Evolutionary conservation across 2,329 filamentous ascomycete species (phyloP).

Genomic region (Chaetomium strumarium): DNA sequence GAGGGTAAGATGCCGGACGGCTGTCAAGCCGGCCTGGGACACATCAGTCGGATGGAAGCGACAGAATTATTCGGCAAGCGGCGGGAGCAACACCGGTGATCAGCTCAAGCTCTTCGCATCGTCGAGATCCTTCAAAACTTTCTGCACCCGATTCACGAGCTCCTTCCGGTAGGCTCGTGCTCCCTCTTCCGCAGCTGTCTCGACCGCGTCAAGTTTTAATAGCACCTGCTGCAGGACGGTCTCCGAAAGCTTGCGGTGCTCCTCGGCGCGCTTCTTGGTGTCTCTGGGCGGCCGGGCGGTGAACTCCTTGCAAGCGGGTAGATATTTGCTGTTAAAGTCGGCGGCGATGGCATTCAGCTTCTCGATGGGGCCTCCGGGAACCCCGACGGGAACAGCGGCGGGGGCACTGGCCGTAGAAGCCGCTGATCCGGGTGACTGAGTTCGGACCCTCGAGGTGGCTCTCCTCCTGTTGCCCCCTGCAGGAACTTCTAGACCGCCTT

Average conservation of each 20-base stretch:
- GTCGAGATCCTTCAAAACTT: constrained; percentile 60
- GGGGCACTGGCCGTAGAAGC: constrained; percentile 27
- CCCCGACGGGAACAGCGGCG: constrained; percentile 34
- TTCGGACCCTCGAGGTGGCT: constrained; percentile 28
- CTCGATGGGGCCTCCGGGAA: constrained; percentile 43
- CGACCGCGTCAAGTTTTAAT: constrained; percentile 70
- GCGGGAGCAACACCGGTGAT: not conserved
- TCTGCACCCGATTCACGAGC: constrained; percentile 66
- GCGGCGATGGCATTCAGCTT: constrained; percentile 61
- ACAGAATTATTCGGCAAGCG: not conserved
- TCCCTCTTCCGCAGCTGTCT: constrained; percentile 62
- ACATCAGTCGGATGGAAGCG: not conserved
- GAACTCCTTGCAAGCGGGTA: constrained; percentile 61
- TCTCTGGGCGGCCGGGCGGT: constrained; percentile 58
- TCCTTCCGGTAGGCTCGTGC: constrained; percentile 63
- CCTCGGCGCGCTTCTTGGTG: constrained; percentile 61
- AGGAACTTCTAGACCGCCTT: constrained; percentile 35
- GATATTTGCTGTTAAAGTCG: constrained; percentile 58
- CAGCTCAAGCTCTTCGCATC: constrained; percentile 25
- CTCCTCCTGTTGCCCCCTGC: constrained; percentile 31
- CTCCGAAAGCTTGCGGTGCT: constrained; percentile 70
- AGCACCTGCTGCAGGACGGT: constrained; percentile 70
- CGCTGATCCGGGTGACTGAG: constrained; percentile 24
- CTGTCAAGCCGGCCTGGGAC: not conserved
- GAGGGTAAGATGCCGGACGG: too few relatives aligned